phyloP scores from a whole-genome alignment of 768 basidiomycete species.

The Boletus speciosus region DNA sequence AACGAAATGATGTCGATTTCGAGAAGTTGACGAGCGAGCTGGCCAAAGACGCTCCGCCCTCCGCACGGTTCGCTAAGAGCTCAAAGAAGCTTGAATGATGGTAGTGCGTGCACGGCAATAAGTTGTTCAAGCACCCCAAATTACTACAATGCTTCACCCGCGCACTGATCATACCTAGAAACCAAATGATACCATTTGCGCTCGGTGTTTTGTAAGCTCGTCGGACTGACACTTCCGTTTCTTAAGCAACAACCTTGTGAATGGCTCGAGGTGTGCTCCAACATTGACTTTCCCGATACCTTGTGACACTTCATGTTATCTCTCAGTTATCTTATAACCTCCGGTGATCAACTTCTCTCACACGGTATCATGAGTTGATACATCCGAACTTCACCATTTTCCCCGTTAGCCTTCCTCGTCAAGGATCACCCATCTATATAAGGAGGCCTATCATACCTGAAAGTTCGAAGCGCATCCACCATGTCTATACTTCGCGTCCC shows the following conservation, averaged over 20 bases:
- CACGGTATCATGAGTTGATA: not conserved
- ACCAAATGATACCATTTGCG: not conserved
- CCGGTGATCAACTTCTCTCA: slow-evolving; percentile 3
- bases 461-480: not conserved
- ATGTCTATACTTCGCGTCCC: slow-evolving; percentile 1
- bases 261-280: not conserved
- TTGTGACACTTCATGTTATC: slow-evolving; percentile 11
- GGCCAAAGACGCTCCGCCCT: slow-evolving; percentile 13
- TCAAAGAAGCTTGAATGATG: slow-evolving; percentile 31
- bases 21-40: slow-evolving; percentile 27
- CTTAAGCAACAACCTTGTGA: not conserved
- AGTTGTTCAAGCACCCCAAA: not conserved
- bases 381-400: not conserved
- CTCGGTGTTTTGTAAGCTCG: not conserved
- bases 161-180: not conserved
- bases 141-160: not conserved
- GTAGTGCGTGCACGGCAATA: not conserved
- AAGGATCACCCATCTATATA: slow-evolving; percentile 4
- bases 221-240: not conserved
- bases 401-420: not conserved
- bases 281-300: not conserved
- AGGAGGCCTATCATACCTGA: not conserved
- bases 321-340: not conserved
- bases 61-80: slow-evolving; percentile 20
- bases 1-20: slow-evolving; percentile 30